These are phyloP conservation scores for Mycena filopes DNA, from an alignment of 768 basidiomycete species.

Conservation along the genomic window DNA sequence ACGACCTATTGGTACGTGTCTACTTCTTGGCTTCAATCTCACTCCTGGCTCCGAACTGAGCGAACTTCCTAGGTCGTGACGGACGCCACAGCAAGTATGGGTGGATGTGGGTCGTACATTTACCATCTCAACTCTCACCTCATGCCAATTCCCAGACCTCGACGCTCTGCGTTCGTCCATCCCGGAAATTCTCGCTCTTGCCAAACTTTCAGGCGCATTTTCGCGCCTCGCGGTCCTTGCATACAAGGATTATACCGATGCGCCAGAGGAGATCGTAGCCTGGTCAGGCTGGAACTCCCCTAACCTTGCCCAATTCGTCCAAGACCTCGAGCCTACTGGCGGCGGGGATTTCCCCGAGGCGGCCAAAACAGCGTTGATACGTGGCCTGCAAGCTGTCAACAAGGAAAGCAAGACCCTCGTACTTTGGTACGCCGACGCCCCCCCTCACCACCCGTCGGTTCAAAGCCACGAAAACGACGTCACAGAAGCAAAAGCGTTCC, in stretches of 20 bases:
- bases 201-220: constrained; percentile 40
- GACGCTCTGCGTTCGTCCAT: constrained; percentile 35
- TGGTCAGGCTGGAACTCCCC: constrained; percentile 40
- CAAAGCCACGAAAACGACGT: constrained; percentile 32
- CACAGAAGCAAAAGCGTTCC: constrained; percentile 36
- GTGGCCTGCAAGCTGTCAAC: constrained; percentile 36
- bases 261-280: constrained; percentile 26
- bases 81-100: constrained; percentile 41
- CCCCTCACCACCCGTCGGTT: constrained; percentile 38
- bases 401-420: constrained; percentile 37
- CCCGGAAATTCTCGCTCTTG: constrained; percentile 40
- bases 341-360: constrained; percentile 43
- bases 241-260: constrained; percentile 39
- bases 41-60: no score
- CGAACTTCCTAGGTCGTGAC: constrained; percentile 32
- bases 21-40: no score
- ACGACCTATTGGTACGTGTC: no score
- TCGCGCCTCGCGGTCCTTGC: constrained; percentile 39
- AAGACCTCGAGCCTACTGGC: constrained; percentile 29
- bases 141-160: constrained; percentile 30
- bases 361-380: constrained; percentile 40
- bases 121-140: neutral
- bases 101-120: constrained; percentile 31
- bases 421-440: constrained; percentile 43
- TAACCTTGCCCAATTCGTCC: constrained; percentile 33